Conservation (phyloP, 2,329 filamentous ascomycete genomes). For the Thielaviopsis musarum region DNA sequence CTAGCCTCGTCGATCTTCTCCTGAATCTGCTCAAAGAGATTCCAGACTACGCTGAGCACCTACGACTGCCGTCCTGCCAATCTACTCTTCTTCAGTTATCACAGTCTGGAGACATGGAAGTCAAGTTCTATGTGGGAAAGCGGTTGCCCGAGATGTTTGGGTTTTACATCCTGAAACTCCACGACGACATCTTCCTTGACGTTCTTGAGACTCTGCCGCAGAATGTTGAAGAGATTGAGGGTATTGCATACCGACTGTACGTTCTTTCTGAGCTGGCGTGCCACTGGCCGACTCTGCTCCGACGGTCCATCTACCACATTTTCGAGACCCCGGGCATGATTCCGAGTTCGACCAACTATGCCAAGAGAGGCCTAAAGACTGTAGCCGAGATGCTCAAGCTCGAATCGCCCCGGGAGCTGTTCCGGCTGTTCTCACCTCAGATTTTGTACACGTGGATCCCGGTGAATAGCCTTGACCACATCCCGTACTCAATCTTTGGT, state of each 20-base stretch:
- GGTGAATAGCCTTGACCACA: slow-evolving; percentile 43
- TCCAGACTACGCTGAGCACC: slow-evolving; percentile 46
- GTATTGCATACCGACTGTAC: slow-evolving; percentile 68
- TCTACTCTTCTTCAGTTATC: slow-evolving; percentile 64
- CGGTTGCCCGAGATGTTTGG: slow-evolving; percentile 60
- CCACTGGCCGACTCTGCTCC: slow-evolving; percentile 69
- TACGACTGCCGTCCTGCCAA: slow-evolving; percentile 40
- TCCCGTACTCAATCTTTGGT: slow-evolving; percentile 75
- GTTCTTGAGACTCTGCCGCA: slow-evolving; percentile 64
- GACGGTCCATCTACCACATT: slow-evolving; percentile 80
- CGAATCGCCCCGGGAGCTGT: slow-evolving; percentile 50
- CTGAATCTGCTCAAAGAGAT: slow-evolving; percentile 50
- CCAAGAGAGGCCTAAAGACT: slow-evolving; percentile 49
- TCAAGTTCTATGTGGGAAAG: slow-evolving; percentile 61
- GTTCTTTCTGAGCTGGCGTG: slow-evolving; percentile 64
- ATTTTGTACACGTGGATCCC: slow-evolving; percentile 84
- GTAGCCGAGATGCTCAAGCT: slow-evolving; percentile 52
- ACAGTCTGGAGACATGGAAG: slow-evolving; percentile 43
- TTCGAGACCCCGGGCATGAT: slow-evolving; percentile 78
- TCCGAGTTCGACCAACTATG: slow-evolving; percentile 46
- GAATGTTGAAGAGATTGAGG: slow-evolving; percentile 55
- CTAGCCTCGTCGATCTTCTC: slow-evolving; percentile 50
- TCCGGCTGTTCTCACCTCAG: slow-evolving; percentile 73
- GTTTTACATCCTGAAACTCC: slow-evolving; percentile 63
- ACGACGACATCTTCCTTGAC: slow-evolving; percentile 73